Evolutionary conservation across 345 rosid genomes (phyloP).

Genomic region (Populus euphratica): DNA sequence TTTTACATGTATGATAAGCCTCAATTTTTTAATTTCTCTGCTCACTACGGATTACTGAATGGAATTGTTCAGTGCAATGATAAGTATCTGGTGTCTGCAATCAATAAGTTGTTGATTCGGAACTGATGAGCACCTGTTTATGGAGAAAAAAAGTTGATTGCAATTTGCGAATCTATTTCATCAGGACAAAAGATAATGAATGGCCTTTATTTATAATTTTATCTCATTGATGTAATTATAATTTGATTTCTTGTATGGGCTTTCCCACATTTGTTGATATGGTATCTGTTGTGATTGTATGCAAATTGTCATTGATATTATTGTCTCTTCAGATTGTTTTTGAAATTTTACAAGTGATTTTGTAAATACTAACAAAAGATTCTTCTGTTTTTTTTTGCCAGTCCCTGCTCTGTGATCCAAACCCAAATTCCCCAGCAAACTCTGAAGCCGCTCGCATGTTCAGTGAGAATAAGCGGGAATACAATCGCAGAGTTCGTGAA

Average conservation of each 20-base stretch:
- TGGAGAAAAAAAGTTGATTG: neutral
- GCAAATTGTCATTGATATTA: neutral
- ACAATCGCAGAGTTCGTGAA: conserved; percentile 85
- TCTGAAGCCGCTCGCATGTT: conserved; percentile 99
- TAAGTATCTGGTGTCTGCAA: no score
- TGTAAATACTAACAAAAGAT: neutral
- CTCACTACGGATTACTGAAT: neutral
- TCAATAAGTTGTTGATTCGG: neutral
- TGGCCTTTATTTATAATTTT: neutral
- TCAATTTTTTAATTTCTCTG: neutral
- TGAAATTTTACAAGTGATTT: neutral
- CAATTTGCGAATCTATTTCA: neutral
- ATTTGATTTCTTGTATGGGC: neutral
- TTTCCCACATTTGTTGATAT: neutral
- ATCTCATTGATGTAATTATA: neutral
- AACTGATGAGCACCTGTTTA: neutral
- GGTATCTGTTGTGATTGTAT: neutral
- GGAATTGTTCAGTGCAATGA: neutral
- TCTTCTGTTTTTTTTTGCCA: conserved; percentile 13
- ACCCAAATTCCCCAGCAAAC: conserved; percentile 95
- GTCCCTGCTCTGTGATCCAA: conserved; percentile 96
- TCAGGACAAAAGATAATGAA: neutral
- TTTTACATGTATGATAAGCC: neutral
- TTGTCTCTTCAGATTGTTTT: neutral
- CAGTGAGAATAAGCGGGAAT: conserved; percentile 87